Base-by-base conservation (phyloP, 768 basidiomycete genomes). In the Suillus placidus region DNA sequence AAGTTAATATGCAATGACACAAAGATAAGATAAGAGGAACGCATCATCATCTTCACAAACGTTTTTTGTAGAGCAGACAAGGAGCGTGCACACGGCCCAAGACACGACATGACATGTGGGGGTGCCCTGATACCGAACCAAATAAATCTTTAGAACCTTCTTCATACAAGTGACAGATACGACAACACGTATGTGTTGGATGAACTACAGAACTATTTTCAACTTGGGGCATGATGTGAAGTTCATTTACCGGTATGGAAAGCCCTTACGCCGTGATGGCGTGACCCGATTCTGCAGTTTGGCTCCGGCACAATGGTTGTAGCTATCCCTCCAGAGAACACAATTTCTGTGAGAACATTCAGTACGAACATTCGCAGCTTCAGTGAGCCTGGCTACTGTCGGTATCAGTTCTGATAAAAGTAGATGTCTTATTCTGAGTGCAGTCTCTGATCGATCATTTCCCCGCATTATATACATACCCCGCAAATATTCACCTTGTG, bases 1-100 rank as follows among this genome's bases (percentile, higher is more conserved):
- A 43, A 16, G 32, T 32, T 37, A 20, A 35, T 57, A 57, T 37
- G 37, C 23, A 18, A 38, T 40, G 23, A 40, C 14, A 16, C 37
- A 58, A 57, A 60, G 57, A 60, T 60, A 60, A 60, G 57, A 60
- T 60, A 60, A 60, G 57, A 40, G 14, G 9, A 8, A 37, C 12
- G n/a, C 9, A 18, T 49, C 26, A 30, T 26, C 26, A 26, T 23
- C 20, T 37, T 6, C 26, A 56, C 20, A 23, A 35, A 57, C 30
- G 35, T 57, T 35, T 16, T 34, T 35, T 13, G 34, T 13, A 9
- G 10, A 4, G 5, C 9, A 20, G 34, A 32, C 30, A 8, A 16
- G 16, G 30, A 14, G 14, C 16, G 14, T 16, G 26, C 26, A 51
- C 49, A 26, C n/a, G 43, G 16, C 2, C 0, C 13, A 26, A 40